Base-by-base conservation (phyloP, 208 protist genomes). In the Leishmania tarentolae region DNA sequence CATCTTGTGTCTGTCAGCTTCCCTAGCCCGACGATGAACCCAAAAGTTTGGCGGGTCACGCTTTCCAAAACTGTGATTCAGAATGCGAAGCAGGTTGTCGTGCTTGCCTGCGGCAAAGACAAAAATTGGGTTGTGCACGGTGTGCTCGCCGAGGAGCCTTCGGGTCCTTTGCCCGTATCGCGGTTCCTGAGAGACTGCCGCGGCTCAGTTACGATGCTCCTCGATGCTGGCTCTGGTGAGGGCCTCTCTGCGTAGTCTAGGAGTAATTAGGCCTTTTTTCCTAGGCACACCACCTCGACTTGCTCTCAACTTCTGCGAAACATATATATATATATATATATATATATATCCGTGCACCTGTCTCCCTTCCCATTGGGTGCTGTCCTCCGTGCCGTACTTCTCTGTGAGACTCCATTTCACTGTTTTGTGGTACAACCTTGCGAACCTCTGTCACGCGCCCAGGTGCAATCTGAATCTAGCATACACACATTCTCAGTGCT, bases 41-140 rank as follows among this genome's bases (percentile, higher is more conserved):
- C 93, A 5, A 93, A 97, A 80, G 92, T 97, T 65, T 94, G 91
- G 91, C 88, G 93, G 19, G 87, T 93, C 40, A 95, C 92, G 40
- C 77, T 97, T 21, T 90, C 92, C n/a, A 84, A 86, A 72, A 21
- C 66, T n/a, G 86, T 90, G 70, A 97, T 97, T 47, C 78, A 87
- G 76, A 77, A 90, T 46, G 93, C 93, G 1, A 81, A 82, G 68
- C 86, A 95, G 40, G 93, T 97, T 15, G 81, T 97, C 65, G 84
- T 97, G 74, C 84, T 97, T 0, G 93, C 92, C 8, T 80, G 84
- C 21, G 91, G 93, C 0, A 81, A 83, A 37, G 88, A 94, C 44
- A 97, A 97, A 82, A 84, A 85, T 68, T 95, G 92, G 92, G 93
- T 97, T 0, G 72, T 94, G 50, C 61, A 83, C 44, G 92, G 92